Base-by-base conservation (phyloP, 768 basidiomycete species). In the Mrakia hoshinonis region DNA sequence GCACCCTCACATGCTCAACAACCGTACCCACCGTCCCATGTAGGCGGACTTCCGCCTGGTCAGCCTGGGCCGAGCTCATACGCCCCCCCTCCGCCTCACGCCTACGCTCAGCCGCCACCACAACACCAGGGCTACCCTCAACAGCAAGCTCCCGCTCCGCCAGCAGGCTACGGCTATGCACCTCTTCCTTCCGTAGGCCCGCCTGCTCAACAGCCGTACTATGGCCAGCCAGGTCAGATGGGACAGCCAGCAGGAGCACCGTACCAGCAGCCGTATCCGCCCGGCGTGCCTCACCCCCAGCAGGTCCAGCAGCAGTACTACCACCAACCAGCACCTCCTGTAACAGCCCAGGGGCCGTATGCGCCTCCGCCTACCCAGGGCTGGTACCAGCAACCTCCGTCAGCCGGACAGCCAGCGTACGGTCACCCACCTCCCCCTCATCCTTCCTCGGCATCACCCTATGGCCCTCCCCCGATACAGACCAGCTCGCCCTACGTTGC, bases 221-320 rank as follows among this genome's bases (percentile, higher is more conserved):
- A 39, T 18, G 6, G 15, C 29, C 24, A 62, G 34, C 18, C 60
- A 13, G 22, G 26, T 18, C 60, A 39, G 36, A 34, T n/a, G 12
- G 34, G 34, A 18, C 15, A 36, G 38, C 22, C 52, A 29, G 9
- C 52, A n/a, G n/a, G 7, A 9, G n/a, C 22, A 9, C 52, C 22
- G 5, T 20, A 4, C 6, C 55, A 4, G 20, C 29, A 26, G 55
- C 29, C 55, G 26, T 34, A 60, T 34, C 5, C 55, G 29, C 52
- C 52, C 7, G 22, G 7, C 9, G 29, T 54, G 31, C 24, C 36
- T 9, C 61, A 63, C 34, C 18, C 20, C 34, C 61, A 63, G 61
- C 61, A 63, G 61, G 36, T 24, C 18, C 61, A 63, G 61, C 61
- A 63, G 29, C 61, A 26, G 29, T 24, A 61, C n/a, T 20, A 34